Percentiles rank a stretch among this genome's conserved stretches.
These are phyloP conservation scores for Calonectria pteridis DNA, from an alignment of 2,329 filamentous ascomycete genomes.

Conservation along the genomic window DNA sequence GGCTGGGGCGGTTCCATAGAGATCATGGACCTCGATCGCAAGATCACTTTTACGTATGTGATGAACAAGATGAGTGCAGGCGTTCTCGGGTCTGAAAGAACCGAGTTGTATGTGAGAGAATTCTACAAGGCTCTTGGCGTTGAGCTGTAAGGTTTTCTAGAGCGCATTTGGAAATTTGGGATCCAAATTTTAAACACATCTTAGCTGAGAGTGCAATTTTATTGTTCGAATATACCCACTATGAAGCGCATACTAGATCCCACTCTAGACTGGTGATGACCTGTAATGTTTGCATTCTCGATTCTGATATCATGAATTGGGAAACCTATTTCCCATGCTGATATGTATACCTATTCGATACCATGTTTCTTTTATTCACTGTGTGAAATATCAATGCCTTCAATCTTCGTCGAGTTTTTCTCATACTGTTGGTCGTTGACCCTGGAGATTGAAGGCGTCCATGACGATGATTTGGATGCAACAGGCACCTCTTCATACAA, in stretches of 20 bases:
- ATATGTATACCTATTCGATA: not conserved
- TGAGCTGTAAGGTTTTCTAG: not conserved
- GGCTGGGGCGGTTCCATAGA: slow-evolving; percentile 60
- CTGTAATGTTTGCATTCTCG: not conserved
- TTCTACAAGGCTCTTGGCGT: slow-evolving; percentile 2
- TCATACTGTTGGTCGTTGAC: not conserved
- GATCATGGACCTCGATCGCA: slow-evolving; percentile 57
- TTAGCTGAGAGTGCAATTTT: not conserved
- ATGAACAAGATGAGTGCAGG: slow-evolving; percentile 58
- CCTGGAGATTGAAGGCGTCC: not conserved
- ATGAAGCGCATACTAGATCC: not conserved
- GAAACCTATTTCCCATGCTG: not conserved
- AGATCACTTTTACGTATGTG: slow-evolving; percentile 57
- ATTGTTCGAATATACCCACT: not conserved
- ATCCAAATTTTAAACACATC: not conserved
- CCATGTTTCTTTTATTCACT: not conserved
- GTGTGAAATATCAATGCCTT: not conserved
- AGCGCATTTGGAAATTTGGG: not conserved
- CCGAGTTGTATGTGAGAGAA: not conserved
- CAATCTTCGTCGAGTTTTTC: not conserved
- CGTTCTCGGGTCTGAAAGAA: not conserved
- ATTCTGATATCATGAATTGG: not conserved
- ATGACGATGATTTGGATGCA: not conserved
- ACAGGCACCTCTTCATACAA: not conserved
- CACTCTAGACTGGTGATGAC: not conserved